phyloP scores from a whole-genome alignment of 2,329 filamentous ascomycete genomes.

The Didymella keratinophila region DNA sequence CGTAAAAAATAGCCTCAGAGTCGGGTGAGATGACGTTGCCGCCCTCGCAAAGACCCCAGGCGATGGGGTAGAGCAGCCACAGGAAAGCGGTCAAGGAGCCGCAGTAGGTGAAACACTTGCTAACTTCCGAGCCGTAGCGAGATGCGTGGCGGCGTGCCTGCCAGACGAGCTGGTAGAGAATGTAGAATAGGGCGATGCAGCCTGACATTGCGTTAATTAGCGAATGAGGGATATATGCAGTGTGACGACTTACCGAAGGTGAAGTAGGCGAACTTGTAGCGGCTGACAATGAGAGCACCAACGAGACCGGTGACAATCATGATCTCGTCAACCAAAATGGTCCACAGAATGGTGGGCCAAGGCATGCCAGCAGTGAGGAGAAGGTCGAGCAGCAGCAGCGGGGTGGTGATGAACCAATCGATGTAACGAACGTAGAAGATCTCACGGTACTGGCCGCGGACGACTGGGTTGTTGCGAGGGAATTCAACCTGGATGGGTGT shows the following conservation, averaged over 20 bases:
- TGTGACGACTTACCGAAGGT: constrained; percentile 54
- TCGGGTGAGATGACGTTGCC: constrained; percentile 72
- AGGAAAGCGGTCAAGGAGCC: constrained; percentile 67
- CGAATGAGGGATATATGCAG: too few species aligned
- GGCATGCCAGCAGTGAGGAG: constrained; percentile 71
- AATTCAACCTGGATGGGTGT: constrained; percentile 70
- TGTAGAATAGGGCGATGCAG: constrained; percentile 62
- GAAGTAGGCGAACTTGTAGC: constrained; percentile 75
- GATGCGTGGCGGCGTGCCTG: constrained; percentile 65
- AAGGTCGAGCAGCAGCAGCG: constrained; percentile 68
- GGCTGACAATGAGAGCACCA: constrained; percentile 67
- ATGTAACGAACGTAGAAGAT: constrained; percentile 74
- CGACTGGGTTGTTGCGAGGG: constrained; percentile 53
- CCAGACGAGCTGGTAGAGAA: constrained; percentile 66
- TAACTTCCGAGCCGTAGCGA: constrained; percentile 62
- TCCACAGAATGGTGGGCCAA: constrained; percentile 69
- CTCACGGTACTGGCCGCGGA: constrained; percentile 63
- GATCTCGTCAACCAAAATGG: constrained; percentile 68
- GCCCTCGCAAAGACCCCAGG: constrained; percentile 70
- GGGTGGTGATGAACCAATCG: constrained; percentile 71
- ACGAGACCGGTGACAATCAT: constrained; percentile 74
- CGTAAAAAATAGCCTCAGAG: constrained; percentile 73
- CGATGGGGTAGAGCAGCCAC: constrained; percentile 69
- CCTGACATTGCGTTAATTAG: constrained; percentile 24
- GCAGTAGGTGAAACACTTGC: constrained; percentile 62